Percentiles rank a stretch among this genome's conserved stretches.
Evolutionary conservation across 169 alveolate species (phyloP).

Genomic region (Eimeria nieschulzi): DNA sequence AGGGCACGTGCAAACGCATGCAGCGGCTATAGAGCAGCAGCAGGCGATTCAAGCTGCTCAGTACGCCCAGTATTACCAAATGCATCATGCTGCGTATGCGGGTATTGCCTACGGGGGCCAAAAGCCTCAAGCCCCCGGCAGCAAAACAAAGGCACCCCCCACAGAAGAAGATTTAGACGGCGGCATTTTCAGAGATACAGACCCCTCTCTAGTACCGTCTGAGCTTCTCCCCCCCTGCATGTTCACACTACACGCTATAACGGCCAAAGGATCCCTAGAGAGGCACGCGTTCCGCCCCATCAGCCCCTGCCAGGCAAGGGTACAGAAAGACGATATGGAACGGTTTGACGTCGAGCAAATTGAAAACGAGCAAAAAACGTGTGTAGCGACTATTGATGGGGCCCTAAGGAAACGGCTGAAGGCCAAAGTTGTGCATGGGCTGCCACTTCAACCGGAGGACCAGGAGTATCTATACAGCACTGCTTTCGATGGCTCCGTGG

Average conservation of each 20-base stretch:
- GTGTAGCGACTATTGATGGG: background rate
- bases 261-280: slow-evolving; percentile 4
- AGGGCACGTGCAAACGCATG: background rate
- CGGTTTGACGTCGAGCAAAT: background rate
- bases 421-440: background rate
- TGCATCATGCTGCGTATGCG: slow-evolving; percentile 6
- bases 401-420: background rate
- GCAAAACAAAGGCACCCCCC: background rate
- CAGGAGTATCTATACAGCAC: background rate
- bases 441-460: slow-evolving; percentile 20
- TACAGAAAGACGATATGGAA: background rate
- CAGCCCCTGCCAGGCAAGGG: background rate
- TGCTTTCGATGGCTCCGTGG: too few relatives aligned
- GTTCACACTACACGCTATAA: slow-evolving; percentile 39
- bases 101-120: slow-evolving; percentile 11
- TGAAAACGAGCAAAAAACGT: background rate
- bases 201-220: slow-evolving; percentile 54
- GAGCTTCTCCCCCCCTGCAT: slow-evolving; percentile 60
- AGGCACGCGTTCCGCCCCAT: slow-evolving; percentile 36
- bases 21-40: slow-evolving; percentile 2
- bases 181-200: slow-evolving; percentile 51
- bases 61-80: slow-evolving; percentile 10
- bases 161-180: slow-evolving; percentile 17
- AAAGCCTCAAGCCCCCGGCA: background rate
- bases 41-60: slow-evolving; percentile 23